phyloP scores from a whole-genome alignment of 495 filamentous ascomycete genomes.

The Aspergillus leporis region DNA sequence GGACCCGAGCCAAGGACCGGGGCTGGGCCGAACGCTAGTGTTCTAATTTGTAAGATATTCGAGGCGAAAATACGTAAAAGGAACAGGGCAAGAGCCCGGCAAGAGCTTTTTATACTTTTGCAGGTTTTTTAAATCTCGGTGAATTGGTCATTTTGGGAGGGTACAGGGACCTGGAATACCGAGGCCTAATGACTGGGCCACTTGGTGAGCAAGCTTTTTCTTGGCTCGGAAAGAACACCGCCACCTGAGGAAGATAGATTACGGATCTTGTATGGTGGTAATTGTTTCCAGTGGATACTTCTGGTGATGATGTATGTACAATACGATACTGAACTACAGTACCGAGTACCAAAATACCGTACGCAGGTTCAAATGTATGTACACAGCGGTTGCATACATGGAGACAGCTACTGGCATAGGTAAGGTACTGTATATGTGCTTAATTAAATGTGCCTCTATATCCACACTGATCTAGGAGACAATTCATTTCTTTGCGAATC shows the following conservation, averaged over 20 bases:
- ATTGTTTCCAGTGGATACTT: not conserved
- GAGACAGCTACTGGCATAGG: not conserved
- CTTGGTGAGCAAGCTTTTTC: conserved; percentile 17
- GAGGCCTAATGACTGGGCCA: conserved; percentile 2
- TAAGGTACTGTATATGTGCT: not conserved
- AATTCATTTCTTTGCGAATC: conserved; percentile 41
- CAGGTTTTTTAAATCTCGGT: not conserved
- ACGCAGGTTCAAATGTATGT: conserved; percentile 1
- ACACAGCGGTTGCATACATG: not conserved
- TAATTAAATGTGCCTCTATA: not conserved
- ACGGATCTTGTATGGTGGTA: not conserved
- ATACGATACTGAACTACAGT: conserved; percentile 4
- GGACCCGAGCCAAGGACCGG: conserved; percentile 5
- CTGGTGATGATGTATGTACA: not conserved
- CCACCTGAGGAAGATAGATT: conserved; percentile 7
- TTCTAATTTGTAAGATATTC: not conserved
- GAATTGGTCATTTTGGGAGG: not conserved
- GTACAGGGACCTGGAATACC: not conserved
- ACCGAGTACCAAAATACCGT: not conserved
- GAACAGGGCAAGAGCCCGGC: not conserved
- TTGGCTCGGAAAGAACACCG: conserved; percentile 17
- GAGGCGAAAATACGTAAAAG: conserved; percentile 1
- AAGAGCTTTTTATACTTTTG: not conserved
- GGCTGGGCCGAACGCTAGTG: not conserved
- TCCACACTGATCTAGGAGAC: not conserved